These are phyloP conservation scores for Elsinoe arachidis DNA, from an alignment of 2,329 filamentous ascomycete species.

Conservation along the genomic window DNA sequence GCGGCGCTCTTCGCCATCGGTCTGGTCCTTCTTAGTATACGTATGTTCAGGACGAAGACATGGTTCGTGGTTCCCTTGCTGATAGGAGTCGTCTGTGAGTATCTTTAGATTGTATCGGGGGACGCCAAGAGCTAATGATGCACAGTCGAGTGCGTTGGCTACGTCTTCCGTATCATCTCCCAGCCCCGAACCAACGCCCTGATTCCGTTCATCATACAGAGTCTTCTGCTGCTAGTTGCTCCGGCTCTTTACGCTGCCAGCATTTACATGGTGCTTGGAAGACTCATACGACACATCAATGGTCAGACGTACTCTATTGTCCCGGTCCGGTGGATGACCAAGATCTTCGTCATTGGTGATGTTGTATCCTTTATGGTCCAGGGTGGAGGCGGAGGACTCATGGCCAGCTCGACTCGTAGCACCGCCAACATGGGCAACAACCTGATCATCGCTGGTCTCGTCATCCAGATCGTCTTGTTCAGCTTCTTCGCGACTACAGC, in stretches of 20 bases:
- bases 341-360: conserved; percentile 47
- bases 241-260: conserved; percentile 43
- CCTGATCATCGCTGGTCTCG: conserved; percentile 41
- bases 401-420: conserved; percentile 32
- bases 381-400: conserved; percentile 35
- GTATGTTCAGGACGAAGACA: conserved; percentile 33
- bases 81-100: conserved; percentile 41
- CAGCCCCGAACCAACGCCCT: conserved; percentile 23
- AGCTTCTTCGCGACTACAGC: conserved; percentile 37
- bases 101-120: conserved; percentile 7
- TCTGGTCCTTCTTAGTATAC: not conserved
- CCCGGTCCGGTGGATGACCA: conserved; percentile 40
- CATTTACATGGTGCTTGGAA: conserved; percentile 44
- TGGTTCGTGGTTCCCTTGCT: conserved; percentile 44
- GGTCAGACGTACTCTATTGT: conserved; percentile 38
- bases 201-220: conserved; percentile 36
- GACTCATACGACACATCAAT: conserved; percentile 35
- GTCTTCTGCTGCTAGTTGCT: conserved; percentile 38
- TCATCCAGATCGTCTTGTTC: conserved; percentile 45
- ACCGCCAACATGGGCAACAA: conserved; percentile 28
- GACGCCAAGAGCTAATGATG: conserved; percentile 15
- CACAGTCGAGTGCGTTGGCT: conserved; percentile 40
- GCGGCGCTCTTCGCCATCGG: conserved; percentile 30
- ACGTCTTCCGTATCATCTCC: conserved; percentile 27
- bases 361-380: conserved; percentile 42